Conservation (phyloP, 345 rosid genomes). For the Iberis pinnata region DNA sequence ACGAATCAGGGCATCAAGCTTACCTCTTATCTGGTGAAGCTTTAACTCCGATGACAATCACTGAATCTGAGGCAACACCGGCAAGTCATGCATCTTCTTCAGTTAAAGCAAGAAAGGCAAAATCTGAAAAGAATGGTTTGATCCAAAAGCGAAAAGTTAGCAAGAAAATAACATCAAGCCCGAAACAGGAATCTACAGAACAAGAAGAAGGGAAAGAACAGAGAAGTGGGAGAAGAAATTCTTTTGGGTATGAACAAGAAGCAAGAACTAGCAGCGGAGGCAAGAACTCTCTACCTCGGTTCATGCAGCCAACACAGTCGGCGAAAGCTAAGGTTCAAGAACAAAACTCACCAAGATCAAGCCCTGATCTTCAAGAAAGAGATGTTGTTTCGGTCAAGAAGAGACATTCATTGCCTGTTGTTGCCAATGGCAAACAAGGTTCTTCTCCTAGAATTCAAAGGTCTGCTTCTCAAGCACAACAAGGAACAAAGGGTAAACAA, state of each 20-base stretch:
- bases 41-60: slow-evolving; percentile 51
- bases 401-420: slow-evolving; percentile 83
- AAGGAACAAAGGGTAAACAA: slow-evolving; percentile 53
- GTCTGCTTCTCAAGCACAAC: slow-evolving; percentile 58
- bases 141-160: slow-evolving; percentile 52
- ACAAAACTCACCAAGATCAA: slow-evolving; percentile 82
- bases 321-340: slow-evolving; percentile 80
- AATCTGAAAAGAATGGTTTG: slow-evolving; percentile 44
- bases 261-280: slow-evolving; percentile 61
- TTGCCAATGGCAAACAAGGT: slow-evolving; percentile 73
- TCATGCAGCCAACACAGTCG: slow-evolving; percentile 96
- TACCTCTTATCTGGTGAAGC: slow-evolving; percentile 45
- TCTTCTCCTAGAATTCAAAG: slow-evolving; percentile 80
- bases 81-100: slow-evolving; percentile 61
- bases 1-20: slow-evolving; percentile 22
- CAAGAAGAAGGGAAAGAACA: slow-evolving; percentile 59
- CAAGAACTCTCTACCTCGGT: slow-evolving; percentile 71
- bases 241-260: slow-evolving; percentile 69
- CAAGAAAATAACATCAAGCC: slow-evolving; percentile 55
- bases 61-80: slow-evolving; percentile 83
- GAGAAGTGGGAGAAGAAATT: slow-evolving; percentile 55
- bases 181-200: slow-evolving; percentile 41
- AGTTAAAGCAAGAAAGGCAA: slow-evolving; percentile 43
- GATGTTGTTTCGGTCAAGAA: slow-evolving; percentile 56
- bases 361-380: slow-evolving; percentile 84